These are phyloP conservation scores for Cladorrhinum sp. DNA, from an alignment of 2,329 filamentous ascomycete genomes.

Conservation along the genomic window DNA sequence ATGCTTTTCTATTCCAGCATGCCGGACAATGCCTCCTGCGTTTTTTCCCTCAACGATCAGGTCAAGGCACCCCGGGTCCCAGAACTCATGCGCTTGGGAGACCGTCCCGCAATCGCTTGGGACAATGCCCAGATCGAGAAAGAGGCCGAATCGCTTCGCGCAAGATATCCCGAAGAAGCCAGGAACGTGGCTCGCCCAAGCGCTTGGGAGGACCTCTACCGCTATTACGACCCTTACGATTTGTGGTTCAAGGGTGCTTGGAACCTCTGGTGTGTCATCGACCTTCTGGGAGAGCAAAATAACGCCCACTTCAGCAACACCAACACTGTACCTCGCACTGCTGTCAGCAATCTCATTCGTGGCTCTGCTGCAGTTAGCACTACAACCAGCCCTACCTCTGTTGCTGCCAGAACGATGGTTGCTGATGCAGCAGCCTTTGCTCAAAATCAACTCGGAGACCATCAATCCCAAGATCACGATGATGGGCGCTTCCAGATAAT, in stretches of 20 bases:
- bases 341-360: too few relatives aligned
- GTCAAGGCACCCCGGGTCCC: constrained; percentile 6
- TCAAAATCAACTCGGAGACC: background rate
- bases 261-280: constrained; percentile 46
- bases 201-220: constrained; percentile 40
- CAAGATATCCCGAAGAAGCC: constrained; percentile 10
- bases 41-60: constrained; percentile 17
- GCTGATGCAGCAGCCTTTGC: background rate
- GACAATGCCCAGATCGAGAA: constrained; percentile 31
- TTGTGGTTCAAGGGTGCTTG: constrained; percentile 46
- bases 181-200: constrained; percentile 32
- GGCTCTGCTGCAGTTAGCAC: background rate
- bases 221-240: constrained; percentile 48
- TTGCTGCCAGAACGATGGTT: too few relatives aligned
- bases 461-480: background rate
- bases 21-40: constrained; percentile 26
- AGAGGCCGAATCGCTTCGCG: constrained; percentile 12
- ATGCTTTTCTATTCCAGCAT: constrained; percentile 38
- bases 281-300: constrained; percentile 19
- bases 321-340: too few relatives aligned
- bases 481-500: background rate
- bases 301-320: background rate
- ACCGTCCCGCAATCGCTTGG: constrained; percentile 10
- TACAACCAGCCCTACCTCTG: background rate
- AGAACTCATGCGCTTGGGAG: background rate